Evolutionary conservation across 2,329 filamentous ascomycete genomes (phyloP), one percentile per base, ranked within the genome.

Genomic region (Aspergillus ibericus): DNA sequence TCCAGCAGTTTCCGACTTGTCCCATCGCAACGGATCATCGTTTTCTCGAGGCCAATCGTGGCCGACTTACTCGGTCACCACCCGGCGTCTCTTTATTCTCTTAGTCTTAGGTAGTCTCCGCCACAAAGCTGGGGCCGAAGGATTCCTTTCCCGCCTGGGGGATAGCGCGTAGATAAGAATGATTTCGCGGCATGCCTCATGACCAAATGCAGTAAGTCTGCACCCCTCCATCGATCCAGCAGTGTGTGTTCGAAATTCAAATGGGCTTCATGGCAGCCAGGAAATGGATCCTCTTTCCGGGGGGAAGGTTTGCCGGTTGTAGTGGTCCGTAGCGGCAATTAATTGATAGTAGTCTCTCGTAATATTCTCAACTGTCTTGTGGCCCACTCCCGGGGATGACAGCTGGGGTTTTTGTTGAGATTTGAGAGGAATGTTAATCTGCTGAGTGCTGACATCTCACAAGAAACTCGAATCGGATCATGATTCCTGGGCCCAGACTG

Each of bases 61-160:
- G 34, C 32, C 16, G 51, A 32, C 36, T 44, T 53, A 25, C 16
- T 15, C 36, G 16, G 38, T 18, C 22, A 34, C 27, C 36, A 40
- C 35, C 50, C 38, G 51, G 51, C 38, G 51, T 29, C 22, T 53
- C 29, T 44, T 53, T 16, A 25, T 5, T 25, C 22, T 25, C 5
- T 9, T 29, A 29, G 27, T 29, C 27, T 29, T 29, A 29, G 27
- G 8, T 32, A 32, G 51, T 42, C 32, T 44, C 22, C 51, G 51
- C 51, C 51, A 53, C 36, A 42, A 53, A 44, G 51, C 51, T 42
- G 51, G 51, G 51, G 36, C 51, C 36, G 51, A 44, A 53, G 51
- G 51, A 53, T 32, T 53, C 36, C 36, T 22, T 53, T 40, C 36
- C 36, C 51, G 36, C 38, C 51, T 44, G 51, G 51, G 51, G 51